Evolutionary conservation across 139 green algal genomes (phyloP).

Genomic region (Ettlia oleoabundans): DNA sequence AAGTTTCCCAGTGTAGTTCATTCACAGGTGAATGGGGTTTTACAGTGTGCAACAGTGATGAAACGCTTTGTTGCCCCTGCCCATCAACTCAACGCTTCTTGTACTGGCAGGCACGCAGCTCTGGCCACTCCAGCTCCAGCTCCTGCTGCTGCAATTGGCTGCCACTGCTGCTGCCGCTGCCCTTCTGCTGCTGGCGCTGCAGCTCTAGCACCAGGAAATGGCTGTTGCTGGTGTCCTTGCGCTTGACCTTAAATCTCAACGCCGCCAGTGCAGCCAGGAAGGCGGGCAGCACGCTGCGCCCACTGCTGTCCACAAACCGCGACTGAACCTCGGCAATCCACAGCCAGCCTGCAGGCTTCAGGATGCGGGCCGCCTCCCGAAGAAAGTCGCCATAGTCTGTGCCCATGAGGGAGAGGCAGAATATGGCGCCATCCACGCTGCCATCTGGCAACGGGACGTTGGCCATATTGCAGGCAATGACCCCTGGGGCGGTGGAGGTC

Average conservation of each 20-base stretch:
- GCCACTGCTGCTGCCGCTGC: background rate
- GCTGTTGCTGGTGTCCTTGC: constrained; percentile 66
- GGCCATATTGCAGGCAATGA: constrained; percentile 96
- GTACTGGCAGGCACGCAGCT: constrained; percentile 43
- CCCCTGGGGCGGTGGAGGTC: constrained; percentile 72
- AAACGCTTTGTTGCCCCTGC: no score
- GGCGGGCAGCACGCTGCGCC: constrained; percentile 47
- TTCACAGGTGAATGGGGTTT: no score
- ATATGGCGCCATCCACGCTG: constrained; percentile 87
- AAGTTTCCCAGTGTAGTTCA: no score
- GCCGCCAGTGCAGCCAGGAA: constrained; percentile 66
- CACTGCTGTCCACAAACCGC: constrained; percentile 38
- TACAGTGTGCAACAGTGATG: no score
- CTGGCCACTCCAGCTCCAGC: constrained; percentile 35
- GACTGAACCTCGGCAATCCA: constrained; percentile 95
- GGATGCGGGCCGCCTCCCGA: constrained; percentile 83
- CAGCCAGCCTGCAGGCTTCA: constrained; percentile 76
- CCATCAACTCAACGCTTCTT: constrained; percentile 46
- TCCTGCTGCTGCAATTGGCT: no score
- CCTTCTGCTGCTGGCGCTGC: constrained; percentile 61
- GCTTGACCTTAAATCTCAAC: constrained; percentile 69
- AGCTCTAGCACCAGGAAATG: constrained; percentile 84
- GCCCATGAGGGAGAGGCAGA: constrained; percentile 97
- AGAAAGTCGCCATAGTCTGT: constrained; percentile 90
- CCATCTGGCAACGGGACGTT: constrained; percentile 49